Conservation (phyloP, 2,329 filamentous ascomycete genomes). For the Lecanoromycetidae sp. region DNA sequence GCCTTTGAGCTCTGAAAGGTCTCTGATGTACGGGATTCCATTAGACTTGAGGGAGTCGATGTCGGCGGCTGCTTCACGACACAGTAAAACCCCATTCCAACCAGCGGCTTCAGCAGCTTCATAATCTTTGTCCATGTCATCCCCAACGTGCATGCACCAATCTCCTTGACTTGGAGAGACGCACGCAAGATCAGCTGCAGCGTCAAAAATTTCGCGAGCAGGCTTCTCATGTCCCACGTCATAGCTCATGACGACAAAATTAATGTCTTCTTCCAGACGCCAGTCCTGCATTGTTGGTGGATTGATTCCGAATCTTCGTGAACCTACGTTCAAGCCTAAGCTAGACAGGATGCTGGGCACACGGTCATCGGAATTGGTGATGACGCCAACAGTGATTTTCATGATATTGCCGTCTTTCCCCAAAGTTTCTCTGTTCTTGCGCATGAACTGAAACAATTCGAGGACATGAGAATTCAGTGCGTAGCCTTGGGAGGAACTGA, state of each 20-base stretch:
- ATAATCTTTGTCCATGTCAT: conserved; percentile 41
- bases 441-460: conserved; percentile 34
- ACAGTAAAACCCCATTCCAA: conserved; percentile 36
- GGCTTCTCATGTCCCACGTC: conserved; percentile 52
- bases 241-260: conserved; percentile 51
- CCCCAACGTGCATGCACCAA: conserved; percentile 43
- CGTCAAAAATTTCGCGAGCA: conserved; percentile 42
- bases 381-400: conserved; percentile 40
- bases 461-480: conserved; percentile 35
- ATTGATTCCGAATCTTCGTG: conserved; percentile 24
- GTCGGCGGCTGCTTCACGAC: background rate
- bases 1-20: background rate
- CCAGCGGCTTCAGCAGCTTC: conserved; percentile 36
- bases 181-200: conserved; percentile 20
- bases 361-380: conserved; percentile 54
- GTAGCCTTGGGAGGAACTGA: conserved; percentile 44
- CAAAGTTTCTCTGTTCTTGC: conserved; percentile 16
- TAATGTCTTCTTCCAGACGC: conserved; percentile 27
- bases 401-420: background rate
- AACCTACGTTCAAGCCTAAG: conserved; percentile 39
- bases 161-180: conserved; percentile 17
- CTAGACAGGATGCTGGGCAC: conserved; percentile 43
- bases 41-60: background rate
- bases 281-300: background rate
- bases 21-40: background rate